Percentiles rank a stretch among this genome's conserved stretches.
Conservation (phyloP, 2,329 filamentous ascomycete genomes). For the Colletotrichum kahawae region DNA sequence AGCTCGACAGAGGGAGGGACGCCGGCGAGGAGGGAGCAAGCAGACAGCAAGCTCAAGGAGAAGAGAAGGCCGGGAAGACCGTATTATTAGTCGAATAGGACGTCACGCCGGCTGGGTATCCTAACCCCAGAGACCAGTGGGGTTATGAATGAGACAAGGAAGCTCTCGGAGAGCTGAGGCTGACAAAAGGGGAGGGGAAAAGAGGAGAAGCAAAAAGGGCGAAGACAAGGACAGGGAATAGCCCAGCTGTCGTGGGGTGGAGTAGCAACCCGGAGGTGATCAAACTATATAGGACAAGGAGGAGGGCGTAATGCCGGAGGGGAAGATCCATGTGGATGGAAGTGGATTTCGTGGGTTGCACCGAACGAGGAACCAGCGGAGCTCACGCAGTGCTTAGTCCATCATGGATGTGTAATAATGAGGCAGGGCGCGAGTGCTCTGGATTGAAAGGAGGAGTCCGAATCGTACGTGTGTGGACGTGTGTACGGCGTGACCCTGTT, state of each 20-base stretch:
- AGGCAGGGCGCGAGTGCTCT: not conserved
- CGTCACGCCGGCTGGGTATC: not conserved
- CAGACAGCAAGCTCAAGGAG: not conserved
- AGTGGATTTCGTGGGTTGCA: constrained; percentile 1
- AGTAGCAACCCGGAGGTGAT: constrained; percentile 10
- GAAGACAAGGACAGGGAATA: constrained; percentile 14
- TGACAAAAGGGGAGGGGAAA: constrained; percentile 5
- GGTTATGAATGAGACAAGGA: not conserved
- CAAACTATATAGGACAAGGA: constrained; percentile 22
- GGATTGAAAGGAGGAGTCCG: not conserved
- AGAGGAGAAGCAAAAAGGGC: not conserved
- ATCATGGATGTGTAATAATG: not conserved
- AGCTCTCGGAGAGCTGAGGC: constrained; percentile 3
- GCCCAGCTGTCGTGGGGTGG: constrained; percentile 7
- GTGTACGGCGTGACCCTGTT: not conserved
- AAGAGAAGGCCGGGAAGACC: not conserved
- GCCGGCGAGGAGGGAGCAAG: not conserved
- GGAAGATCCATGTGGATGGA: constrained; percentile 1
- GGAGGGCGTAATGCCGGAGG: constrained; percentile 12
- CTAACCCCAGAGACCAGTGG: constrained; percentile 14
- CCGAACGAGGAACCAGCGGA: constrained; percentile 3
- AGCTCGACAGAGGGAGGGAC: not conserved
- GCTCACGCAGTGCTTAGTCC: not conserved
- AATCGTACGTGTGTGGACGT: not conserved
- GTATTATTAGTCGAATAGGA: constrained; percentile 7